Evolutionary conservation across 2,329 filamentous ascomycete species (phyloP).

Genomic region (Penicillium sp.): DNA sequence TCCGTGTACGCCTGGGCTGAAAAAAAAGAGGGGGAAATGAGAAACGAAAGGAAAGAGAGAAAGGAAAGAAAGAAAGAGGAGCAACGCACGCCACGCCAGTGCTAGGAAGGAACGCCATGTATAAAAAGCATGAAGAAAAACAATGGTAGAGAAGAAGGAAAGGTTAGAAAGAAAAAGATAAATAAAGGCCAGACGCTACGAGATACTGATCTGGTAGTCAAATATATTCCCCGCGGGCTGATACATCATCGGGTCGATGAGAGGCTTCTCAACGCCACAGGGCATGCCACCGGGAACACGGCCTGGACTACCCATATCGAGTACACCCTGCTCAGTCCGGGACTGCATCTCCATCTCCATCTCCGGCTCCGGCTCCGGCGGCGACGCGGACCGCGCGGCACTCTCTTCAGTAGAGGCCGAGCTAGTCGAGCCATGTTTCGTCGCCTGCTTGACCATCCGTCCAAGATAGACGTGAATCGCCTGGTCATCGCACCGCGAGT

Average conservation of each 20-base stretch:
- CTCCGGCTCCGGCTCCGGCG: neutral
- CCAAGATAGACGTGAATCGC: conserved; percentile 43
- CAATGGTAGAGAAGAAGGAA: neutral
- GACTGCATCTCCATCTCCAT: neutral
- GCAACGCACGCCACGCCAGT: neutral
- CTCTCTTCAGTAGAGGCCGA: neutral
- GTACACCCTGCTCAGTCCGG: neutral
- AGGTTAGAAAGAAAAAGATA: neutral
- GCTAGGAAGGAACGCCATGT: neutral
- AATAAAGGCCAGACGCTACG: neutral
- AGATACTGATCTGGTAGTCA: conserved; percentile 11
- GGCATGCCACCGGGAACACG: neutral
- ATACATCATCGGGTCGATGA: conserved; percentile 7
- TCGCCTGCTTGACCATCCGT: conserved; percentile 44
- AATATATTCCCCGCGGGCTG: conserved; percentile 6
- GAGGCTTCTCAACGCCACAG: conserved; percentile 8
- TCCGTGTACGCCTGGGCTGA: neutral
- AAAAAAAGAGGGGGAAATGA: neutral
- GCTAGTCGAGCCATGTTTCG: conserved; percentile 15
- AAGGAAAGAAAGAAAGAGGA: neutral
- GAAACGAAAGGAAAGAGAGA: neutral
- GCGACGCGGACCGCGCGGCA: conserved; percentile 1
- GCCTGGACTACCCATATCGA: neutral
- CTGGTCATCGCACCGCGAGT: conserved; percentile 45
- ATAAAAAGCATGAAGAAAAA: neutral